A percentile compares a stretch with the other conserved stretches of the same genome.
phyloP scores from a whole-genome alignment of 768 basidiomycete species.

The Agaricus blazei region DNA sequence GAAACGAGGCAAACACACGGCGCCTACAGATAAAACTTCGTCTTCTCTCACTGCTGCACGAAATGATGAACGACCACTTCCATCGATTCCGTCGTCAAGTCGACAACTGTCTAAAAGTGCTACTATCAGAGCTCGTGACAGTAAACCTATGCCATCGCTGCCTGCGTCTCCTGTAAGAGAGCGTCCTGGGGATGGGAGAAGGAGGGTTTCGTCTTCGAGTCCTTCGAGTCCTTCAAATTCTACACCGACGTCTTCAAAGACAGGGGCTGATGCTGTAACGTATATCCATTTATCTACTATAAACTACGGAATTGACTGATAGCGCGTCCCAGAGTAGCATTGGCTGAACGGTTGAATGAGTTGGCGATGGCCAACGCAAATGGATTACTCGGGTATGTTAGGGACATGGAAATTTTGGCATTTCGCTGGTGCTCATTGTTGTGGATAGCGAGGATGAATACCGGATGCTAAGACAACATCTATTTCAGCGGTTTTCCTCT shows the following conservation, averaged over 20 bases:
- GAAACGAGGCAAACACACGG: neutral
- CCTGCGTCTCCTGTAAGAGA: conserved; percentile 1
- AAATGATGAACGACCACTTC: conserved; percentile 4
- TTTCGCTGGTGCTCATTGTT: conserved; percentile 1
- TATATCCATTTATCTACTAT: conserved; percentile 20
- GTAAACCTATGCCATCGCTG: neutral
- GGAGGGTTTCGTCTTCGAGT: neutral
- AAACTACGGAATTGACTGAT: neutral
- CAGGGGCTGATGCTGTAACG: conserved; percentile 35
- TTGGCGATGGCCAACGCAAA: conserved; percentile 76
- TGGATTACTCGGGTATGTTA: conserved; percentile 65
- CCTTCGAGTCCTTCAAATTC: neutral
- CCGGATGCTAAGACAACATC: conserved; percentile 73
- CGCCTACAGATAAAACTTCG: neutral
- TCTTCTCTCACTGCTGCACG: neutral
- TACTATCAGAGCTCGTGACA: neutral
- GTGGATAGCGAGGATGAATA: conserved; percentile 75
- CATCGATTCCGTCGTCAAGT: conserved; percentile 13
- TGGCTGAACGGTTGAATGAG: conserved; percentile 80
- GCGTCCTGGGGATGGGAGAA: neutral
- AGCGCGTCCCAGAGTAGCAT: conserved; percentile 45
- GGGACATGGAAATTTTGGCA: neutral
- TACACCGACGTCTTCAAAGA: conserved; percentile 1
- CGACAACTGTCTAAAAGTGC: conserved; percentile 5
- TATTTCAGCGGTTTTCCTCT: conserved; percentile 75